Conservation (phyloP, 108 stramenopile species). For the Fragilariopsis cylindrus region DNA sequence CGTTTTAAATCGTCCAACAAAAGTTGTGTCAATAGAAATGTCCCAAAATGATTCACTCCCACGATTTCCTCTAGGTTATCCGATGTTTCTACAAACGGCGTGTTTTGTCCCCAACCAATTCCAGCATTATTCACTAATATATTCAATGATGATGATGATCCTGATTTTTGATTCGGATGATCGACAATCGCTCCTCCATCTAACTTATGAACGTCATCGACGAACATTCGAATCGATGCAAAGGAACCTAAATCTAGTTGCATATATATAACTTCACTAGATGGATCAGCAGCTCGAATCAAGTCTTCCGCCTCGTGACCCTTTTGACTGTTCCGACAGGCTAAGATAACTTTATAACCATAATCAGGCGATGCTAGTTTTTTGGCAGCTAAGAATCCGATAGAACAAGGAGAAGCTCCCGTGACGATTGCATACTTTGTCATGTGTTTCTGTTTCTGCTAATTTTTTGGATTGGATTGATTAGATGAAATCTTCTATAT, state of each 20-base stretch:
- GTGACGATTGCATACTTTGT: conserved; percentile 53
- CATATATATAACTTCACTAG: background rate
- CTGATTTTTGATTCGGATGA: background rate
- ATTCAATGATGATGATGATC: conserved; percentile 14
- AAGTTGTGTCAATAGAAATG: conserved; percentile 55
- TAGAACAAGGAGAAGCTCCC: conserved; percentile 52
- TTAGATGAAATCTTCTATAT: too few relatives aligned
- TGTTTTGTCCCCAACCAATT: conserved; percentile 33
- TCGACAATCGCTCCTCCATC: conserved; percentile 21
- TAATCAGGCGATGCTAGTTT: conserved; percentile 37
- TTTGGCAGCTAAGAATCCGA: conserved; percentile 60
- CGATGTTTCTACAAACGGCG: conserved; percentile 19
- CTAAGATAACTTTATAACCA: conserved; percentile 57
- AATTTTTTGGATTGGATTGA: too few relatives aligned
- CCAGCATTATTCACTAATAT: conserved; percentile 72
- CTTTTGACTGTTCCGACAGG: conserved; percentile 65
- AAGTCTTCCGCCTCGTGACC: conserved; percentile 38
- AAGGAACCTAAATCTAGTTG: conserved; percentile 50
- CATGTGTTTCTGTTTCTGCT: background rate
- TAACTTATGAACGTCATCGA: conserved; percentile 28
- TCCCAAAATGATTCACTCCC: conserved; percentile 63
- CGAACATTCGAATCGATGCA: conserved; percentile 47
- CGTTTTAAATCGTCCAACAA: conserved; percentile 31
- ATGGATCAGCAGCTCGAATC: conserved; percentile 31
- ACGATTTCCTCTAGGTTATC: conserved; percentile 45